These are phyloP conservation scores for Oryza officinalis DNA, from an alignment of 176 grass and related monocot species.

Conservation along the genomic window DNA sequence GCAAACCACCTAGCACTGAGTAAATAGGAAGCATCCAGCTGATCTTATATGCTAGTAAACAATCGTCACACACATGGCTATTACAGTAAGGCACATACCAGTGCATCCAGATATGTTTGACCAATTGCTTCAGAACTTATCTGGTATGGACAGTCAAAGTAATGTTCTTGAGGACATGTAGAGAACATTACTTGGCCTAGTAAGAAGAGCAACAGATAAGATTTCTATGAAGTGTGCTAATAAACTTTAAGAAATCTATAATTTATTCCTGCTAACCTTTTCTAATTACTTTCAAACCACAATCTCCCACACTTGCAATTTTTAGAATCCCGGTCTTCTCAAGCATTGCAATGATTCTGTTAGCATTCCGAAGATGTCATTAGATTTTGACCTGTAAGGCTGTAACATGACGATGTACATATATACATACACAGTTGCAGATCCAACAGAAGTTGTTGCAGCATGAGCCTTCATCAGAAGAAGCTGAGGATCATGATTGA, in stretches of 20 bases:
- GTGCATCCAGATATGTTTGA: constrained; percentile 88
- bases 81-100: constrained; percentile 41
- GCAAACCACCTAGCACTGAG: neutral
- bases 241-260: constrained; percentile 1
- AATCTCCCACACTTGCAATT: constrained; percentile 90
- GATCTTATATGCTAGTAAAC: neutral
- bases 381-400: constrained; percentile 1
- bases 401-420: constrained; percentile 28
- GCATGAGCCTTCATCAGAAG: constrained; percentile 90
- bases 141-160: constrained; percentile 94
- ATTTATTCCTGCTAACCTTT: constrained; percentile 54
- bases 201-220: neutral
- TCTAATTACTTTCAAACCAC: constrained; percentile 76
- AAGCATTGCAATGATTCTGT: constrained; percentile 77
- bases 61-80: neutral
- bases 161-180: constrained; percentile 89
- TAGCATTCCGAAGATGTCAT: constrained; percentile 21
- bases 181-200: constrained; percentile 84
- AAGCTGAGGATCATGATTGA: constrained; percentile 72
- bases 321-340: constrained; percentile 80
- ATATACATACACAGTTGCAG: constrained; percentile 80
- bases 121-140: constrained; percentile 76
- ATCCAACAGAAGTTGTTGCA: constrained; percentile 77
- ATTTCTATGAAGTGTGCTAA: neutral
- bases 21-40: neutral